Base-by-base conservation (phyloP, 2,329 filamentous ascomycete species). In the Talaromyces pinophilus region DNA sequence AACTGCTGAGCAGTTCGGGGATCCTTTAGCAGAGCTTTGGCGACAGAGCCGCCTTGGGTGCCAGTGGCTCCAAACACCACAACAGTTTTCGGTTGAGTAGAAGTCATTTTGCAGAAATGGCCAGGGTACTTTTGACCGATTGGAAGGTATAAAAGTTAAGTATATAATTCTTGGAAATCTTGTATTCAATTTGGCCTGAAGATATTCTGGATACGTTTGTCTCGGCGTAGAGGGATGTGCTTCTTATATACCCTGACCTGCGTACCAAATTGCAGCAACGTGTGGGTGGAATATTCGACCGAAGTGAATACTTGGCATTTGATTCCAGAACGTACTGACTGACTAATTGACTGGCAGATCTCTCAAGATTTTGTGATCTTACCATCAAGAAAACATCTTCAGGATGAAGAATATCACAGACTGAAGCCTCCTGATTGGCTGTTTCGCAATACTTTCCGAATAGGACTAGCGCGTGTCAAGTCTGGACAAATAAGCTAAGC, bases 51-150 rank as follows among this genome's bases (percentile, higher is more conserved):
- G 59, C 87, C 87, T 76, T 90, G 87, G 65, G 84, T 82, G 66
- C 87, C 86, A 25, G 86, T 88, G 52, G 86, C 83, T 28, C 86
- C 86, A 70, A 88, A 84, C 15, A 88, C 80, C 54, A 83, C 83
- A 72, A 88, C 63, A 19, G 71, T 65, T 22, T 72, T 73, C 25
- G 10, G 25, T 30, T 48, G 22, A 46, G 59, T 61, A 48, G 42
- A 48, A 61, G 59, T 3, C 59, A 61, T 61, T 17, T 35, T 60
- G 28, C 28, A 15, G 40, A 3, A 30, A 48, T 38, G 15, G 28
- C 1, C 35, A 13, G 19, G 17, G 7, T 22, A 22, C 3, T 48
- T 22, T 0, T 25, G 33, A 59, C 8, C 25, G 19, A 25, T 25
- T 22, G 46, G 10, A 50, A 50, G 17, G 17, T 55, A 19, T 19